Percentiles rank a stretch among this genome's conserved stretches.
Evolutionary conservation across 1,284 basidiomycete genomes (phyloP).

Genomic region (Ganoderma lucidum): DNA sequence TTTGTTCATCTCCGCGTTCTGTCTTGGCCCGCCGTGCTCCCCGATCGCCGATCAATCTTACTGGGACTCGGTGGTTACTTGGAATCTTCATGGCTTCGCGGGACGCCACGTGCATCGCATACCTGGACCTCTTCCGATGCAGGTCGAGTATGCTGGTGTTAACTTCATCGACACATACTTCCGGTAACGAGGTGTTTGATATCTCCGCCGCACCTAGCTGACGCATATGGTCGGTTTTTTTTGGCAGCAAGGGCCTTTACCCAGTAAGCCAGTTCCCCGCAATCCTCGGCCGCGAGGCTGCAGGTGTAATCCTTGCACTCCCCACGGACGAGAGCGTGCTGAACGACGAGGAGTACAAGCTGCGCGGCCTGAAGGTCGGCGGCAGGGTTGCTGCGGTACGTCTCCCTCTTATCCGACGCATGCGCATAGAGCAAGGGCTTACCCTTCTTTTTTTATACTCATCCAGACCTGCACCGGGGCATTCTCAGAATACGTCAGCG

Average conservation of each 20-base stretch:
- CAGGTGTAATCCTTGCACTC: conserved; percentile 79
- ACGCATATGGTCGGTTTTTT: neutral
- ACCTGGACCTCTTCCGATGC: neutral
- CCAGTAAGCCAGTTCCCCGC: conserved; percentile 70
- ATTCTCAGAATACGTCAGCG: conserved; percentile 39
- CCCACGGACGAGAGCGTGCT: conserved; percentile 68
- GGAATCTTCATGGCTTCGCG: neutral
- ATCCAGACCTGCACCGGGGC: conserved; percentile 52
- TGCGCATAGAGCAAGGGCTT: neutral
- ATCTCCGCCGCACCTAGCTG: too few relatives aligned
- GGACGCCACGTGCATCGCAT: conserved; percentile 1
- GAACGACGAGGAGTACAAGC: conserved; percentile 64
- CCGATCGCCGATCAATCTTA: neutral
- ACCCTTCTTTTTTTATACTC: neutral
- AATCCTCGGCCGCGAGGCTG: conserved; percentile 80
- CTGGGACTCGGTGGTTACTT: neutral
- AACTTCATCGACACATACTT: conserved; percentile 91
- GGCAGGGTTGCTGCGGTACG: conserved; percentile 70
- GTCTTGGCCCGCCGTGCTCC: neutral
- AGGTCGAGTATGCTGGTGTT: conserved; percentile 75
- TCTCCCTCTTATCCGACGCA: conserved; percentile 17
- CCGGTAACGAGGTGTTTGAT: conserved; percentile 44
- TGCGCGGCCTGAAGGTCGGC: conserved; percentile 65
- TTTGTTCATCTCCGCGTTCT: neutral
- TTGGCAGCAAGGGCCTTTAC: conserved; percentile 64